Base-by-base conservation (phyloP, 352 stramenopile species). In the Globisporangium spinosum region DNA sequence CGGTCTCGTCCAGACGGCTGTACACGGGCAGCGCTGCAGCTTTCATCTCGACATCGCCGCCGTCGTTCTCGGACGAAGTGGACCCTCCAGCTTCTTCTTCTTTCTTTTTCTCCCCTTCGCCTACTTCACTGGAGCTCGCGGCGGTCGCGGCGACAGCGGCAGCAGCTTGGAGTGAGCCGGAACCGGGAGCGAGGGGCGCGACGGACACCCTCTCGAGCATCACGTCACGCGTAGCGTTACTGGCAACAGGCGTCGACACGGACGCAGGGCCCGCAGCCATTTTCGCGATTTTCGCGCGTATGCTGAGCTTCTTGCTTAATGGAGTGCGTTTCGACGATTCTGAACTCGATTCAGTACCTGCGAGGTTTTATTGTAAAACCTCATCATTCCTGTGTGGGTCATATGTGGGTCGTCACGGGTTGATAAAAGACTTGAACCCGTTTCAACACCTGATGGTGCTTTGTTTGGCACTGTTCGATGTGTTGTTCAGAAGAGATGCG, bases 1-100 rank as follows among this genome's bases (percentile, higher is more conserved):
- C 85, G 38, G 69, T 77, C 35, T 80, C 73, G 62, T 93, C 85
- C 62, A 93, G 67, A 0, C 82, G 85, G 57, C 81, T 89, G 75
- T 77, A 91, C 40, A 71, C 73, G 25, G 51, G 20, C 5, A 53
- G 20, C 5, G 53, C 53, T n/a, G 23, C 53, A 35, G 25, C 54
- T 40, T 22, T 40, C 25, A 29, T 6, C n/a, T 22, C 25, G 74
- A 59, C 53, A 67, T 47, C 20, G 62, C 69, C 51, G 72, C 64
- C 1, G 67, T 51, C 23, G 5, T 20, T 53, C 54, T 40, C 15
- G 35, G 58, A 15, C 32, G 58, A 63, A 49, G 40, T 55, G 47
- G 47, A 55, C 47, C 20, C 17, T 2, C 15, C 29, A 32, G 29
- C 29, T 32, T 32, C 29, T n/a, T 5, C 53, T 13, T 4, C 53